These are phyloP conservation scores for Aspergillus piperis DNA, from an alignment of 2,329 filamentous ascomycete genomes.

Conservation along the genomic window DNA sequence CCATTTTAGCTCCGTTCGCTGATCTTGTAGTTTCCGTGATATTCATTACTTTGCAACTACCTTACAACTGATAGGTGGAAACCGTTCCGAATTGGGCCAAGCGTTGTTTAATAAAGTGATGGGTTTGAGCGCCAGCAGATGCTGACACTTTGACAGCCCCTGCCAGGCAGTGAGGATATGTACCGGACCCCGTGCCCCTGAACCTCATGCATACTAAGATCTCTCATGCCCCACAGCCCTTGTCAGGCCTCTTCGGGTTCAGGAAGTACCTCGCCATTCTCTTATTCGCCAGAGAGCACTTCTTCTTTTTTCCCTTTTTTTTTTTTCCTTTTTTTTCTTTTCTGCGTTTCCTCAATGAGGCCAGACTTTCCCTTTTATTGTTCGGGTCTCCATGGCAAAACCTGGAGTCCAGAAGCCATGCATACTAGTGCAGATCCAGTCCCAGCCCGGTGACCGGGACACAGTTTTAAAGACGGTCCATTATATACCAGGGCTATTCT, in stretches of 20 bases:
- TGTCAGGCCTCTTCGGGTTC: constrained; percentile 12
- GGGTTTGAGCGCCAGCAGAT: constrained; percentile 12
- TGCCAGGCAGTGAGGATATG: constrained; percentile 5
- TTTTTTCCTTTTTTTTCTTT: neutral
- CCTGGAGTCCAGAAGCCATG: constrained; percentile 4
- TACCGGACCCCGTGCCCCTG: constrained; percentile 19
- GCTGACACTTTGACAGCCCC: constrained; percentile 10
- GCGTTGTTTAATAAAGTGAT: constrained; percentile 4
- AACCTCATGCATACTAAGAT: constrained; percentile 25
- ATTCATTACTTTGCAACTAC: too few species aligned
- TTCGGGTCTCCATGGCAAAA: neutral
- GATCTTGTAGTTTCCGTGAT: too few species aligned
- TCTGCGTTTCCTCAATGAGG: neutral
- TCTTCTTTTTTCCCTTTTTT: neutral
- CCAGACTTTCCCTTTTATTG: neutral
- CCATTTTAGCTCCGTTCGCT: neutral
- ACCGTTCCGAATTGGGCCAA: constrained; percentile 16
- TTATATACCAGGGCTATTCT: constrained; percentile 12
- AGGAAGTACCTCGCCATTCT: constrained; percentile 2
- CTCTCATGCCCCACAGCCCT: constrained; percentile 14
- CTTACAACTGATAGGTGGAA: neutral
- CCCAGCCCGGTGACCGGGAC: constrained; percentile 17
- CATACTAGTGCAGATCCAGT: constrained; percentile 15
- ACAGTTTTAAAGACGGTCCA: constrained; percentile 15
- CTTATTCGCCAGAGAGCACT: neutral